A percentile compares a stretch with the other conserved stretches of the same genome.
phyloP scores from a whole-genome alignment of 441 rosid genomes.

The Adansonia rubrostipa region DNA sequence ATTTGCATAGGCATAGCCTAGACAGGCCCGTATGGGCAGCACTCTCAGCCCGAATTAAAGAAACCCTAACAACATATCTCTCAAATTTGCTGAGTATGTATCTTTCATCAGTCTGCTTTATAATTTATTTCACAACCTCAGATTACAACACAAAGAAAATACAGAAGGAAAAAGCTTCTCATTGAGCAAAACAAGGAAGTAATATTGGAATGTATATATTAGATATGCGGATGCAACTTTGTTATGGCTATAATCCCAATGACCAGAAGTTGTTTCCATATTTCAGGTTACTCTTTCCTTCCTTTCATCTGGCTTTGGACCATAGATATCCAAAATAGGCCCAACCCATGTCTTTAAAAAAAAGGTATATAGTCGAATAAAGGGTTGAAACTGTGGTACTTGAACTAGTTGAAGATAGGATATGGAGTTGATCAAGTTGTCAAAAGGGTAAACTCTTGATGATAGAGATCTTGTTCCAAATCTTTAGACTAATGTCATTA shows the following conservation, averaged over 20 bases:
- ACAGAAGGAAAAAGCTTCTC: neutral
- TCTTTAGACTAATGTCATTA: neutral
- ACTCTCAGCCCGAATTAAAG: neutral
- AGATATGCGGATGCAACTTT: neutral
- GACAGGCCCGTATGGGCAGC: too few species aligned
- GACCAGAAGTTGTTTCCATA: neutral
- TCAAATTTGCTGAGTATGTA: neutral
- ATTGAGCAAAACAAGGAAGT: neutral
- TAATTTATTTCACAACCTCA: neutral
- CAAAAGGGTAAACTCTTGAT: too few species aligned
- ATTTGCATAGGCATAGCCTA: constrained; percentile 28
- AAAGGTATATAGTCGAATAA: too few species aligned
- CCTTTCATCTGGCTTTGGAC: neutral
- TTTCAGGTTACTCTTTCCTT: constrained; percentile 6
- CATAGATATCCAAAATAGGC: neutral
- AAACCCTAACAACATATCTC: neutral
- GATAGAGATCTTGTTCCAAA: neutral
- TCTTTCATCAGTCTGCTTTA: neutral
- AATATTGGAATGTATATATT: neutral
- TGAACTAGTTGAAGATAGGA: too few species aligned
- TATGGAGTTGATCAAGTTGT: too few species aligned
- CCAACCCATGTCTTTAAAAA: neutral
- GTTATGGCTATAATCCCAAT: neutral
- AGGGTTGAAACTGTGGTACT: too few species aligned
- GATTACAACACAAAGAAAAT: neutral